Percentiles rank a stretch among this genome's conserved stretches.
Conservation (phyloP, 345 rosid species). For the Hypericum perforatum region DNA sequence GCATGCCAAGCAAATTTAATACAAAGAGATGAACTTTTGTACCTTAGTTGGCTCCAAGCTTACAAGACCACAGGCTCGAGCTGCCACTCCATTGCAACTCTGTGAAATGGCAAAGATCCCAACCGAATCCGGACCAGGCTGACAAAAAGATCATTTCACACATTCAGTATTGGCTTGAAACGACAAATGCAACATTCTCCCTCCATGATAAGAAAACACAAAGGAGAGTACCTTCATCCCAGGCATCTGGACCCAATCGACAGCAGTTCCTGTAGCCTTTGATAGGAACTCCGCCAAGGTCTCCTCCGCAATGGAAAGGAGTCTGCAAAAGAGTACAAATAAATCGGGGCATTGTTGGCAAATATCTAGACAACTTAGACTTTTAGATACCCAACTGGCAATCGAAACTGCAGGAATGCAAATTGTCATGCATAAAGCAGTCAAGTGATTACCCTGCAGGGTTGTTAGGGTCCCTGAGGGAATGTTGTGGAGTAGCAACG, state of each 20-base stretch:
- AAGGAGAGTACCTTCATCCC: conserved; percentile 86
- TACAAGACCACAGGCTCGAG: conserved; percentile 99
- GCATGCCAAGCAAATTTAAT: too few relatives aligned
- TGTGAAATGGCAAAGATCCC: conserved; percentile 99
- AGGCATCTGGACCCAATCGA: conserved; percentile 99
- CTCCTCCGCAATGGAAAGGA: conserved; percentile 99
- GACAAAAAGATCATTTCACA: conserved; percentile 10
- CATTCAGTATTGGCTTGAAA: not conserved
- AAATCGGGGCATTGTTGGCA: not conserved
- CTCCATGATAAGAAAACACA: not conserved
- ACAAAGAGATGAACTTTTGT: not conserved
- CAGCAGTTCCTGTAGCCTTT: conserved; percentile 99
- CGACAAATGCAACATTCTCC: not conserved
- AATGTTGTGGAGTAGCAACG: conserved; percentile 89
- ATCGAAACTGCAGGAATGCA: not conserved
- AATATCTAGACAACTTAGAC: too few relatives aligned
- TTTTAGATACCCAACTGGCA: too few relatives aligned
- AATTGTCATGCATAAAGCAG: not conserved
- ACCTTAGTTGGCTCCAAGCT: conserved; percentile 96
- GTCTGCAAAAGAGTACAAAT: conserved; percentile 37
- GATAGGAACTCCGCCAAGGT: conserved; percentile 99
- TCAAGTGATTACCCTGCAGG: conserved; percentile 77
- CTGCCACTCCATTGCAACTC: conserved; percentile 99
- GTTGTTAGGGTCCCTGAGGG: conserved; percentile 87
- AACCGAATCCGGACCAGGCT: conserved; percentile 99